A percentile compares a stretch with the other conserved stretches of the same genome.
Evolutionary conservation across 805 yeast genomes (phyloP).

Genomic region (Candida ovalis): DNA sequence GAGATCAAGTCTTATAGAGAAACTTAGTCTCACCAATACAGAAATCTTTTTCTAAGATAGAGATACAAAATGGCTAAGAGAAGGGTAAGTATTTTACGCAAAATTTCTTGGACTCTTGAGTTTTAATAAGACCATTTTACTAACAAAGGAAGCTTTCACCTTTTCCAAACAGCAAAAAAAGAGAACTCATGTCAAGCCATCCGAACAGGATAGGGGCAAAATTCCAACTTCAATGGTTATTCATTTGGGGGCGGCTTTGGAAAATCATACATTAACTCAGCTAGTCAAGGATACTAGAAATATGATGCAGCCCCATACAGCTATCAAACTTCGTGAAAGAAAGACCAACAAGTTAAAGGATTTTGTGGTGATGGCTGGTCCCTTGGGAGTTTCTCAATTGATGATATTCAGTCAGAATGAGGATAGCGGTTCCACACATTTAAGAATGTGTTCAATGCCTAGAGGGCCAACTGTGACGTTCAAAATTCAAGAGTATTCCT

Average conservation of each 20-base stretch:
- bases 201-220: conserved; percentile 63
- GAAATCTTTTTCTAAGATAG: too few relatives aligned
- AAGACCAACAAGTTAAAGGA: conserved; percentile 85
- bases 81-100: conserved; percentile 31
- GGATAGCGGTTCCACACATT: conserved; percentile 70
- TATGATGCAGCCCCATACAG: conserved; percentile 96
- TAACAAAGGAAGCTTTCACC: too few relatives aligned
- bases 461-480: conserved; percentile 93
- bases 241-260: conserved; percentile 69
- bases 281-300: conserved; percentile 83
- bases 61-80: conserved; percentile 28
- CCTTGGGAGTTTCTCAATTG: conserved; percentile 86
- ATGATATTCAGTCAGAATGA: conserved; percentile 82
- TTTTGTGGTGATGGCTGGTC: conserved; percentile 98
- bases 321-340: conserved; percentile 80
- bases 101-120: too few relatives aligned
- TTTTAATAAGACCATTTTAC: too few relatives aligned
- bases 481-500: conserved; percentile 69
- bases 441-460: conserved; percentile 84
- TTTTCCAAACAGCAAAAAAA: conserved; percentile 49
- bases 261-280: conserved; percentile 78
- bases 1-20: too few relatives aligned
- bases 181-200: conserved; percentile 74
- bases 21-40: too few relatives aligned
- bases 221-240: conserved; percentile 94